phyloP scores from a whole-genome alignment of 495 filamentous ascomycete genomes.

The Chaetomium cochliodes region DNA sequence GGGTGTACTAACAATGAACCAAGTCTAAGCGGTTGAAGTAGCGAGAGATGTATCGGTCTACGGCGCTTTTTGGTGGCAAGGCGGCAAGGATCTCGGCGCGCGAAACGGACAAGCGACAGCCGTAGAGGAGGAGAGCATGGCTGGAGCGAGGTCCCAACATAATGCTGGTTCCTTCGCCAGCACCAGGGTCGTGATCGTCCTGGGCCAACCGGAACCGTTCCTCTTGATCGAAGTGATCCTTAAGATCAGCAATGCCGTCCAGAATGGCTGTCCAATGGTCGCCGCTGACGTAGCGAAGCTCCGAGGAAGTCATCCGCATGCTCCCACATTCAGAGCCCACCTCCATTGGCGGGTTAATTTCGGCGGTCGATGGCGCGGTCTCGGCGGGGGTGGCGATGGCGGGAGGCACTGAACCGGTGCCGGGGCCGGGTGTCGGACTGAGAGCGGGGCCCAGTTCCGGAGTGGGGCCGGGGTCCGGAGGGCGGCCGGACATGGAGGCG shows the following conservation, averaged over 20 bases:
- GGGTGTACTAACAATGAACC: not conserved
- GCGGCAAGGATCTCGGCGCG: not conserved
- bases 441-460: not conserved
- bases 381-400: not conserved
- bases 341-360: not conserved
- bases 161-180: too few relatives aligned
- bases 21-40: constrained; percentile 14
- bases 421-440: too few relatives aligned
- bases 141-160: not conserved
- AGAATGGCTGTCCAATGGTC: constrained; percentile 10
- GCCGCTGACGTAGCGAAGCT: constrained; percentile 3
- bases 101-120: not conserved
- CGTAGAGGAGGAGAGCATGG: constrained; percentile 2
- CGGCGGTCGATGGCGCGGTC: not conserved
- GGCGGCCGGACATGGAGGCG: not conserved
- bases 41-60: constrained; percentile 8
- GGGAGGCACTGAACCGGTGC: too few relatives aligned
- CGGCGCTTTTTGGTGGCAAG: constrained; percentile 2
- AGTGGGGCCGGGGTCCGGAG: not conserved
- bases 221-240: constrained; percentile 3
- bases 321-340: constrained; percentile 3
- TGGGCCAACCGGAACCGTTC: not conserved
- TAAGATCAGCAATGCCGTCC: constrained; percentile 1
- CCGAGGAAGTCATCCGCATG: not conserved
- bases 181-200: not conserved